Conservation (phyloP, 305 asterid genomes). For the Fraxinus sp. region DNA sequence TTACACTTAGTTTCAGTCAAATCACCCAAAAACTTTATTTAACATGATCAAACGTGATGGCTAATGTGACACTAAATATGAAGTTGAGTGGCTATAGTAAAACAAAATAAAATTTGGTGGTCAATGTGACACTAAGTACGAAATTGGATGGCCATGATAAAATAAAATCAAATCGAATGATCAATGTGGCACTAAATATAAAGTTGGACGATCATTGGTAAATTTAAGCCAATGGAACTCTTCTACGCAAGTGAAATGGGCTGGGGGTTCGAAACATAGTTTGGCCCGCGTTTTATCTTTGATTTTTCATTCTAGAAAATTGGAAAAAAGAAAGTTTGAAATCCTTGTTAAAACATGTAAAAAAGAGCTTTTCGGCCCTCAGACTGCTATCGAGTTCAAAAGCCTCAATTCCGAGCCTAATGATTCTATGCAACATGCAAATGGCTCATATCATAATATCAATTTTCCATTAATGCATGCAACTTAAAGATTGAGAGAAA, state of each 20-base stretch:
- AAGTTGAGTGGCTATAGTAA: neutral
- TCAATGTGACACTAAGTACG: neutral
- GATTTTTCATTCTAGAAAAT: constrained; percentile 14
- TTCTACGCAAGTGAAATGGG: neutral
- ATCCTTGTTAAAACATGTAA: neutral
- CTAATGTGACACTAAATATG: neutral
- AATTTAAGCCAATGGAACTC: neutral
- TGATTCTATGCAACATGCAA: neutral
- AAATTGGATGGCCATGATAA: no score
- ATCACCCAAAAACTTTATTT: neutral
- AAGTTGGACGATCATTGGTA: neutral
- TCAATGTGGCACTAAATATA: neutral
- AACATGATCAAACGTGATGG: neutral
- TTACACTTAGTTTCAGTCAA: neutral
- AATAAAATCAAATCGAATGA: no score
- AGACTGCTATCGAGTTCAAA: neutral
- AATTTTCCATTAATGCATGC: neutral
- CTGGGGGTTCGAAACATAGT: neutral
- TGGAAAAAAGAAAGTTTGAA: neutral
- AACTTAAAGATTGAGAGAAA: no score
- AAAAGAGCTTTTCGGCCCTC: neutral
- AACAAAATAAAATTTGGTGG: no score
- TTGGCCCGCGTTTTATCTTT: neutral
- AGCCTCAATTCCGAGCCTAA: neutral
- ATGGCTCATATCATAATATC: neutral